These are phyloP conservation scores for Hemisphaericaspora lyxosophila DNA, from an alignment of 1,139 yeast species.

Conservation along the genomic window DNA sequence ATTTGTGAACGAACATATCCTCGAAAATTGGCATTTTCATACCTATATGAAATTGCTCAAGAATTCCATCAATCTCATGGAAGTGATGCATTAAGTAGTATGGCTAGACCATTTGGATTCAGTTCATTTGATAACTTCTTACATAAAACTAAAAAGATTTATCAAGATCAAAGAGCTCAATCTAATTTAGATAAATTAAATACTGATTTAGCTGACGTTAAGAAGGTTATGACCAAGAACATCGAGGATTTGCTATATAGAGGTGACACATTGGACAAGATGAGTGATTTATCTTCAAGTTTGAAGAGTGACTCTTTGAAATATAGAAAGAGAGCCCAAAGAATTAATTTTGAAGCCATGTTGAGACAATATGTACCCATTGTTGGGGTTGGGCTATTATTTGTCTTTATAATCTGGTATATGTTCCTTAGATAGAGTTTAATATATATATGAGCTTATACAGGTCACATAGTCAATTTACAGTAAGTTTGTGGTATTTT, in stretches of 20 bases:
- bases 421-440: conserved; percentile 62
- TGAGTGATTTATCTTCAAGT: conserved; percentile 84
- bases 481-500: too few relatives aligned
- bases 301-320: conserved; percentile 82
- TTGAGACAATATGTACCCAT: conserved; percentile 88
- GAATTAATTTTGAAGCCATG: conserved; percentile 86
- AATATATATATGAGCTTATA: too few relatives aligned
- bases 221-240: conserved; percentile 92
- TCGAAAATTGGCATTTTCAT: conserved; percentile 84
- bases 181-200: conserved; percentile 83
- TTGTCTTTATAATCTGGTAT: conserved; percentile 84
- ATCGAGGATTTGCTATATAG: conserved; percentile 91
- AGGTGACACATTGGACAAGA: conserved; percentile 89
- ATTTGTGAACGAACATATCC: conserved; percentile 82
- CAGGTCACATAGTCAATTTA: too few relatives aligned
- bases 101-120: conserved; percentile 85
- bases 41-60: conserved; percentile 73
- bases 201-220: conserved; percentile 87
- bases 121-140: conserved; percentile 81
- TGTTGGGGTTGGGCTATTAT: conserved; percentile 65
- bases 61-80: conserved; percentile 86
- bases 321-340: conserved; percentile 85
- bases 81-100: conserved; percentile 58
- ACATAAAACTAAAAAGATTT: conserved; percentile 82
- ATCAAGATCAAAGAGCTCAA: conserved; percentile 90